phyloP scores from a whole-genome alignment of 371 early-diverging fungal species.

The Syncephalastrum sp. region DNA sequence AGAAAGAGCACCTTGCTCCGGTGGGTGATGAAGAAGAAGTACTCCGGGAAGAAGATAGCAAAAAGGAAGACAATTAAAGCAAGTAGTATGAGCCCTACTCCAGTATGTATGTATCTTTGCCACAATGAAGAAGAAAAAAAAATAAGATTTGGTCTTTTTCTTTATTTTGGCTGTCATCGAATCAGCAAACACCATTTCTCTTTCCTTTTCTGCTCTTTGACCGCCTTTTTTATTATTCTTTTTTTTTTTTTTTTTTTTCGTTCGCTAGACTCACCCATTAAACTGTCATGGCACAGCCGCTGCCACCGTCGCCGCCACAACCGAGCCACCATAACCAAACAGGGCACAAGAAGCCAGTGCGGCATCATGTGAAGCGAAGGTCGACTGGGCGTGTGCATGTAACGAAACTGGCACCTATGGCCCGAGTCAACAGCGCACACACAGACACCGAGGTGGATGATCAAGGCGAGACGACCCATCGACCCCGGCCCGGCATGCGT shows the following conservation, averaged over 20 bases:
- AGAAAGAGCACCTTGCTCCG: slow-evolving; percentile 35
- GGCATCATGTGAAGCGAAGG: slow-evolving; percentile 50
- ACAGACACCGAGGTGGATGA: slow-evolving; percentile 30
- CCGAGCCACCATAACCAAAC: slow-evolving; percentile 2
- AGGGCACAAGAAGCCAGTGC: slow-evolving; percentile 29
- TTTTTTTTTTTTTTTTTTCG: too few relatives aligned
- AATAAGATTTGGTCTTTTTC: too few relatives aligned
- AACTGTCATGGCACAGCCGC: slow-evolving; percentile 10
- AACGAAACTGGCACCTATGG: slow-evolving; percentile 46
- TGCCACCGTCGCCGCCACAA: slow-evolving; percentile 11
- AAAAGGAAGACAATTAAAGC: slow-evolving; percentile 18
- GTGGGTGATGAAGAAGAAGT: slow-evolving; percentile 43
- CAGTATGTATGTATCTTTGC: too few relatives aligned
- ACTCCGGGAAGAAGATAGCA: slow-evolving; percentile 15
- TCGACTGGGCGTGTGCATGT: slow-evolving; percentile 51
- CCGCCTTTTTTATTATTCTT: too few relatives aligned
- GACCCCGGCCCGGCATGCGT: slow-evolving; percentile 28
- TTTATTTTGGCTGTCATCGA: too few relatives aligned
- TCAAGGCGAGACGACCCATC: slow-evolving; percentile 7
- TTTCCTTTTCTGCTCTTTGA: too few relatives aligned
- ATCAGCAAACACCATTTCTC: too few relatives aligned
- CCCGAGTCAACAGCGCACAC: slow-evolving; percentile 26
- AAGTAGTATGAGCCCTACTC: not conserved
- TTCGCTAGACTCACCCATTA: too few relatives aligned
- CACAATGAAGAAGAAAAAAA: too few relatives aligned